Evolutionary conservation across 768 basidiomycete genomes (phyloP), one percentile per base, ranked within the genome.

Genomic region (Rhodosporidiobolus sp.): DNA sequence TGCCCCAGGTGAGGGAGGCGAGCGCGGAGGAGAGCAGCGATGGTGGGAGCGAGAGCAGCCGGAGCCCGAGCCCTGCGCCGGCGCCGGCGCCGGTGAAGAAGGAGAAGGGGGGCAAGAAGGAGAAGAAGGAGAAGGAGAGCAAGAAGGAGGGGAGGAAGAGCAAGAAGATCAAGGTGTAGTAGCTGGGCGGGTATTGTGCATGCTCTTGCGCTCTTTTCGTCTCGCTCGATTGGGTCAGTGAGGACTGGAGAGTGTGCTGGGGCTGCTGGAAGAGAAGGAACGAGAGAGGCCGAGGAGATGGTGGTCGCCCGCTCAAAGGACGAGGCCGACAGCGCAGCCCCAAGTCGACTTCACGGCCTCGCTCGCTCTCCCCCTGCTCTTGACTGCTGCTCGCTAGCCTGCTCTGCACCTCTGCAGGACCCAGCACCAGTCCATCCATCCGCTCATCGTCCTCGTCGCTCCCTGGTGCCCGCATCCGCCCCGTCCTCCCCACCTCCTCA

Each of bases 101-200:
- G 30, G 26, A 35, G 38, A 69, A 59, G 54, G 50, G 26, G 62
- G 56, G 45, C 72, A 70, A 50, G 67, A 58, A 63, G 65, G 69
- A 43, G 72, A 65, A 57, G 69, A 61, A 26, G 76, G 72, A n/a
- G 77, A 70, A 48, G 79, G 71, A 65, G 70, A 63, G 59, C 63
- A 58, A 20, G 74, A 77, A 48, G 54, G 62, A 34, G 79, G 72
- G 17, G 74, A 62, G 48, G 76, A 74, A 74, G 72, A 69, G 38
- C 60, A 72, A 74, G 74, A 70, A 73, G 45, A 48, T 61, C 58
- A 82, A 43, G 69, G 55, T 79, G 72, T 75, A 67, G 63, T 32
- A 49, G 48, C n/a, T n/a, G n/a, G n/a, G n/a, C n/a, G n/a, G n/a
- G 19, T 49, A 4, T 49, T 49, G 48, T 17, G 24, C 19, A 6